Percentiles rank a stretch among this genome's conserved stretches.
Evolutionary conservation across 345 rosid genomes (phyloP).

Genomic region (Salix purpurea): DNA sequence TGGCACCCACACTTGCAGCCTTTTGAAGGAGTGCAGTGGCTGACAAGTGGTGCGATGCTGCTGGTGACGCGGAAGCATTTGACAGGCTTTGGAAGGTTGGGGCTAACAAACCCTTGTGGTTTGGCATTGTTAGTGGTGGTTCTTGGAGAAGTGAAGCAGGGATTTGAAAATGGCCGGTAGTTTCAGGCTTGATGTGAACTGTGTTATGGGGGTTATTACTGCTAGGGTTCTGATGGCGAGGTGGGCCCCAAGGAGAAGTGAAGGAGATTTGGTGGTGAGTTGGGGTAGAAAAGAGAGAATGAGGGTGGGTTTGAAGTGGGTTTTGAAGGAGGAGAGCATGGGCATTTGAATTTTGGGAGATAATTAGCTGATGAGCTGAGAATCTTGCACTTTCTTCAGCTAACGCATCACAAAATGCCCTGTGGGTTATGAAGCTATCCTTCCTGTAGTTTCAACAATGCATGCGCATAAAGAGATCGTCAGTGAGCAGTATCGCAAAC

Average conservation of each 20-base stretch:
- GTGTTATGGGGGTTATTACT: slow-evolving; percentile 4
- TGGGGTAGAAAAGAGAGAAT: slow-evolving; percentile 28
- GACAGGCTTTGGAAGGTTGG: slow-evolving; percentile 39
- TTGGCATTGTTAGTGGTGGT: slow-evolving; percentile 5
- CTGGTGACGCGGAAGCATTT: slow-evolving; percentile 24
- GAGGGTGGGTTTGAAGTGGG: slow-evolving; percentile 13
- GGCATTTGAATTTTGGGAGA: slow-evolving; percentile 13
- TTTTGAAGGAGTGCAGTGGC: slow-evolving; percentile 95
- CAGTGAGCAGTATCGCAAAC: background rate
- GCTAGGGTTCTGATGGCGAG: slow-evolving; percentile 42
- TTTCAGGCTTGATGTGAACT: slow-evolving; percentile 40
- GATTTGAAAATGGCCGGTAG: slow-evolving; percentile 28
- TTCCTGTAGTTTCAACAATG: slow-evolving; percentile 46
- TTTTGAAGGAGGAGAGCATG: slow-evolving; percentile 21
- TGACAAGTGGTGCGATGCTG: slow-evolving; percentile 46
- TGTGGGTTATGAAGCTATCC: slow-evolving; percentile 92
- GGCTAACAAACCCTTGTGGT: slow-evolving; percentile 15
- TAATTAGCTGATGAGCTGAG: slow-evolving; percentile 38
- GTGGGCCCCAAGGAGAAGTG: slow-evolving; percentile 27
- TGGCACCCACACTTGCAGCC: slow-evolving; percentile 58
- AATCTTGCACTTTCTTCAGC: slow-evolving; percentile 87
- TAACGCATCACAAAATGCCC: slow-evolving; percentile 89
- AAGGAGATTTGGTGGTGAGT: slow-evolving; percentile 22
- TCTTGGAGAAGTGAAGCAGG: slow-evolving; percentile 25
- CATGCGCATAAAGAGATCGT: background rate